phyloP scores from a whole-genome alignment of 371 early-diverging fungal genomes.

The Rhizopus sp. region DNA sequence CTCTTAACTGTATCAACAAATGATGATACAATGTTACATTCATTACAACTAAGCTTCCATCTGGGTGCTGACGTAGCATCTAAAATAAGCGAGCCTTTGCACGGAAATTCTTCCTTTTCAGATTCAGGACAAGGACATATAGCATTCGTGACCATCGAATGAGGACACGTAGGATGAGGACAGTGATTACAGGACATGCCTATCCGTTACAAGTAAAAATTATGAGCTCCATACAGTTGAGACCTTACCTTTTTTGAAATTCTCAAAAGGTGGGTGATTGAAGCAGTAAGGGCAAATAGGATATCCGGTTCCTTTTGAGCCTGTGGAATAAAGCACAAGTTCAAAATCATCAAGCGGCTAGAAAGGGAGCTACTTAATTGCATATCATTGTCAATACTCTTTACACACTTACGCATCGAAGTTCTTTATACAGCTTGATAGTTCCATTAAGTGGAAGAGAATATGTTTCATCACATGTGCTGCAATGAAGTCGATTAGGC shows the following conservation, averaged over 20 bases:
- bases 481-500: constrained; percentile 54
- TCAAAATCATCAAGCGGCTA: constrained; percentile 59
- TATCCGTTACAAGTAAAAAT: constrained; percentile 5
- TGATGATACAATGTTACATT: constrained; percentile 49
- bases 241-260: constrained; percentile 37
- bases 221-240: neutral
- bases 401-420: constrained; percentile 42
- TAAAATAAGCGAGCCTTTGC: constrained; percentile 47
- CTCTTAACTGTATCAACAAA: constrained; percentile 50
- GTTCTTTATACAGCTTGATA: constrained; percentile 55
- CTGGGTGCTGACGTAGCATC: constrained; percentile 58
- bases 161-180: constrained; percentile 51
- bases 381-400: neutral
- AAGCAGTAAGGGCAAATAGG: constrained; percentile 59
- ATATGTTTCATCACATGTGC: constrained; percentile 58
- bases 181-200: constrained; percentile 58
- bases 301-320: constrained; percentile 55
- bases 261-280: constrained; percentile 58
- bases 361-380: neutral
- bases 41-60: constrained; percentile 57
- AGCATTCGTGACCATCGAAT: constrained; percentile 50
- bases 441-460: constrained; percentile 53
- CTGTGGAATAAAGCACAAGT: constrained; percentile 53
- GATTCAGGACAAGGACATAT: constrained; percentile 51
- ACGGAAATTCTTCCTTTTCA: constrained; percentile 34